Percentiles rank a stretch among this genome's conserved stretches.
These are phyloP conservation scores for Psilocybe cubensis DNA, from an alignment of 768 basidiomycete species.

Conservation along the genomic window DNA sequence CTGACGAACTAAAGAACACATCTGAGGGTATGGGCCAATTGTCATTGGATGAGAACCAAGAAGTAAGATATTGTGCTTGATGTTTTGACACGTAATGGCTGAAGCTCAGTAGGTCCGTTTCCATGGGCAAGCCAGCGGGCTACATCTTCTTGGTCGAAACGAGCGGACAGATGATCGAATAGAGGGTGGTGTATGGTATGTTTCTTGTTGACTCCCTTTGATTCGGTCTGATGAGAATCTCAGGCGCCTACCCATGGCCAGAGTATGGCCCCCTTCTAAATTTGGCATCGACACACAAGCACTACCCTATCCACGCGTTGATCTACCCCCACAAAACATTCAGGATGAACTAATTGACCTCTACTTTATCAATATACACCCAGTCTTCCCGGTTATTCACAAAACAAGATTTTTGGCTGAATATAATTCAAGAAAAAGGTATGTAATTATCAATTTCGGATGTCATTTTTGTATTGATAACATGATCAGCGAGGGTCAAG, in stretches of 20 bases:
- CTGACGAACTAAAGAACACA: conserved; percentile 47
- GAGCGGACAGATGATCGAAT: conserved; percentile 69
- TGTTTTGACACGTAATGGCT: background rate
- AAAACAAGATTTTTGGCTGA: conserved; percentile 70
- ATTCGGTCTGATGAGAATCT: conserved; percentile 16
- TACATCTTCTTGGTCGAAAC: conserved; percentile 72
- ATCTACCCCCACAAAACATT: conserved; percentile 60
- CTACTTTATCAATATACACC: conserved; percentile 86
- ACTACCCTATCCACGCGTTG: conserved; percentile 48
- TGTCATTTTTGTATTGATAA: background rate
- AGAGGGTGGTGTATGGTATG: conserved; percentile 70
- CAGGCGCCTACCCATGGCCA: conserved; percentile 76
- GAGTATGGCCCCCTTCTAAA: conserved; percentile 70
- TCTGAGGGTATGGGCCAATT: conserved; percentile 68
- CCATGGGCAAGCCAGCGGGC: conserved; percentile 77
- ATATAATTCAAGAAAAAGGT: conserved; percentile 46
- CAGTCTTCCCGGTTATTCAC: conserved; percentile 81
- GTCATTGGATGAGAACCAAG: conserved; percentile 76
- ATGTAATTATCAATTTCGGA: background rate
- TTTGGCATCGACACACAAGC: conserved; percentile 39
- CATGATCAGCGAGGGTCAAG: conserved; percentile 20
- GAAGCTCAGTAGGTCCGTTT: conserved; percentile 68
- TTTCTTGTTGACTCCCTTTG: conserved; percentile 15
- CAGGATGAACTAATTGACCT: conserved; percentile 74
- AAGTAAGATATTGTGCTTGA: conserved; percentile 53